Base-by-base conservation (phyloP, 768 basidiomycete species). In the Lactarius deliciosus region DNA sequence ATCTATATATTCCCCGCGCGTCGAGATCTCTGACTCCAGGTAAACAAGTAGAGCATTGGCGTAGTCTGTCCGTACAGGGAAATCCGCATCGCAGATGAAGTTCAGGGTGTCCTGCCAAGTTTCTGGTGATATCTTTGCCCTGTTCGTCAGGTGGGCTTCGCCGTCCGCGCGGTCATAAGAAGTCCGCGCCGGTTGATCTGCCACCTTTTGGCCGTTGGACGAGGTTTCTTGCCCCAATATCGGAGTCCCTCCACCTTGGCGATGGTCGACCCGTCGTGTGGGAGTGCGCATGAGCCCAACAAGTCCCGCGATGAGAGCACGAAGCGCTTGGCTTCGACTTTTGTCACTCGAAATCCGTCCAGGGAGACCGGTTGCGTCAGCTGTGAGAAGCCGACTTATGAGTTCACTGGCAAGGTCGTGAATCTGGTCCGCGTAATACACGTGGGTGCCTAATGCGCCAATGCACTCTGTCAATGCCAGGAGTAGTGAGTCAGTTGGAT, bases 391-490 rank as follows among this genome's bases (percentile, higher is more conserved):
- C 20, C 93, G 86, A 68, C 83, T 84, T 50, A 94, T 85, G 55
- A 96, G 77, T 75, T 96, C 95, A 63, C 86, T 88, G 1, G 92
- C 86, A 54, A 97, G 85, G 73, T 97, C 96, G 73, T 94, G 92
- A 59, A 95, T 93, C 77, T 98, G 96, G 76, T 97, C 96, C 45
- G 93, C 90, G 74, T 98, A 98, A 79, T 97, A 96, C 62, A 96
- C 87, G 73, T 96, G 94, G 13, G 90, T 87, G 41, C 94, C 94
- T 13, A 98, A 80, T 0, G 94, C 91, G 2, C 90, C 81, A 53
- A 96, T 89, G 73, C 90, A 90, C 63, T 86, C 81, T 9, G 95
- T 89, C 60, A 95, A 75, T 9, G 82, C 76, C 0, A 86, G 82
- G 13, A 98, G 78, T 11, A 94, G 79, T 8, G 80, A 66, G 71